phyloP scores from a whole-genome alignment of 257 asterid genomes.

The Gynochthodes officinalis region DNA sequence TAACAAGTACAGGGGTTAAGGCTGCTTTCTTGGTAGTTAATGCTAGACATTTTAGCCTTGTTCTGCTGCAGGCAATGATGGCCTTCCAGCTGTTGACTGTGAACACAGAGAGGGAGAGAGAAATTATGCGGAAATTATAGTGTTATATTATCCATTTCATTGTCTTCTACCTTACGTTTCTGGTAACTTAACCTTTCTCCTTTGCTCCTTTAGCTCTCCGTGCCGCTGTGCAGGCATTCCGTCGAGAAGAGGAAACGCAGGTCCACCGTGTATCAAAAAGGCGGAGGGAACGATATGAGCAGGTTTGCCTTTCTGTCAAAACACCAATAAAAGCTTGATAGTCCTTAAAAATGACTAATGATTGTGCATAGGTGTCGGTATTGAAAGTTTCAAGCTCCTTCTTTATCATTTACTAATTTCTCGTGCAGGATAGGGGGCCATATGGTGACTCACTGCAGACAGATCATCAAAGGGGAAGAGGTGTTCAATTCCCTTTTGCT shows the following conservation, averaged over 20 bases:
- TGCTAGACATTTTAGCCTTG: background rate
- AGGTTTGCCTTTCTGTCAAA: slow-evolving; percentile 34
- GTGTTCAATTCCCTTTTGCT: slow-evolving; percentile 84
- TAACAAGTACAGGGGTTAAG: background rate
- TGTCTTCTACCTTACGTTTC: background rate
- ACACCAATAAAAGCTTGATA: background rate
- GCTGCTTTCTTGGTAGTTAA: background rate
- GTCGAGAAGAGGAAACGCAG: slow-evolving; percentile 73
- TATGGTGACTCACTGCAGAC: slow-evolving; percentile 47
- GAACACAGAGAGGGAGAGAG: background rate
- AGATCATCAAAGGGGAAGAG: slow-evolving; percentile 66
- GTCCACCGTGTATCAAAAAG: slow-evolving; percentile 50
- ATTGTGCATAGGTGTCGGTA: background rate
- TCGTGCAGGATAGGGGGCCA: slow-evolving; percentile 61
- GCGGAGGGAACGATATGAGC: slow-evolving; percentile 73
- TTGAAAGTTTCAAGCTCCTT: background rate
- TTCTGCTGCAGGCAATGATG: background rate
- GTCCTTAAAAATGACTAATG: background rate
- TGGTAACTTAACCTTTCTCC: slow-evolving; percentile 1
- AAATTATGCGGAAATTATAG: background rate
- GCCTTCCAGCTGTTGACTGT: background rate
- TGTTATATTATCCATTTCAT: background rate
- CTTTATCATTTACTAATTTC: background rate
- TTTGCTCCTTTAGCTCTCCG: slow-evolving; percentile 62
- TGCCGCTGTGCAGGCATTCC: slow-evolving; percentile 80